Evolutionary conservation across 768 basidiomycete species (phyloP).

Genomic region (Suillus occidentalis): DNA sequence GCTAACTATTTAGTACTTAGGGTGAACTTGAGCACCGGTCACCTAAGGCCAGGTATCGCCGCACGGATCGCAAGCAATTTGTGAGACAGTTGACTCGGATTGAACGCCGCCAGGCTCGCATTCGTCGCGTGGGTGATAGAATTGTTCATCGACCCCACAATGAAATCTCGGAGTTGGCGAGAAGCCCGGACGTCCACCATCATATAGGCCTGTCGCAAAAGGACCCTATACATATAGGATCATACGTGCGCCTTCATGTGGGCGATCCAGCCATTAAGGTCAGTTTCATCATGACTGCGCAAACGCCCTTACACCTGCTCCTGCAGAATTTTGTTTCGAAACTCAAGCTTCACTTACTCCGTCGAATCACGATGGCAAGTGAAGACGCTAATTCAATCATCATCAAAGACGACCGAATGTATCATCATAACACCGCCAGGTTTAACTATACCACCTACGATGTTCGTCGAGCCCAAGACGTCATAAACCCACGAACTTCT

Average conservation of each 20-base stretch:
- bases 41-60: neutral
- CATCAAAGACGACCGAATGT: neutral
- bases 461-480: neutral
- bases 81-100: neutral
- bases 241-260: neutral
- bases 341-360: neutral
- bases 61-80: neutral
- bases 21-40: conserved; percentile 14
- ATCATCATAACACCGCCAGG: neutral
- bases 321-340: neutral
- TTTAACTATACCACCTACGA: conserved; percentile 5
- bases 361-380: accelerated
- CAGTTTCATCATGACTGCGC: neutral
- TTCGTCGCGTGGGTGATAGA: neutral
- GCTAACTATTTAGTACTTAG: no score
- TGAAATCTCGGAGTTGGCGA: neutral
- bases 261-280: neutral
- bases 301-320: neutral
- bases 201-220: conserved; percentile 6
- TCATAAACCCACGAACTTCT: neutral
- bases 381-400: neutral
- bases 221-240: conserved; percentile 20
- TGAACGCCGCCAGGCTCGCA: neutral
- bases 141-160: neutral
- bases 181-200: neutral